Conservation (phyloP, 129 eudicot species). For the Lactuca sativa region DNA sequence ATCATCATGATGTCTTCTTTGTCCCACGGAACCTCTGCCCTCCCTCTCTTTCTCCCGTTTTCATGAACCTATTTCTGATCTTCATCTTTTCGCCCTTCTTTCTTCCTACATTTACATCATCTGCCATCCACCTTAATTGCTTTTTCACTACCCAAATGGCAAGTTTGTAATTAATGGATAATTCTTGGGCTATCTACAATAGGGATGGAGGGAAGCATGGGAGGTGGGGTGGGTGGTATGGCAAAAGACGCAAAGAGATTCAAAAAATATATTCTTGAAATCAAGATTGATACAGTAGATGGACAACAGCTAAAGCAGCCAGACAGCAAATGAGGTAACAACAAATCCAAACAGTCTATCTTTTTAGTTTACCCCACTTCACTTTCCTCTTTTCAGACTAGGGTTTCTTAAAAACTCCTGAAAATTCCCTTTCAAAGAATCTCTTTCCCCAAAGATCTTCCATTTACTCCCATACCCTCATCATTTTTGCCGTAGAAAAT, state of each 20-base stretch:
- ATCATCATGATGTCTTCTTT: conserved; percentile 65
- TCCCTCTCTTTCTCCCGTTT: conserved; percentile 28
- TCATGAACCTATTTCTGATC: not conserved
- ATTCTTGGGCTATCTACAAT: not conserved
- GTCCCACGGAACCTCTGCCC: conserved; percentile 32
- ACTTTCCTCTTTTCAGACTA: conserved; percentile 37
- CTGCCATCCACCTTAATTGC: conserved; percentile 1
- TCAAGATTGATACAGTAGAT: conserved; percentile 19
- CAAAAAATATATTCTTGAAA: conserved; percentile 9
- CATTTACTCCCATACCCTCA: conserved; percentile 21
- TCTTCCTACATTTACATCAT: conserved; percentile 4
- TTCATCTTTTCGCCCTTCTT: conserved; percentile 4
- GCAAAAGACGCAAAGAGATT: not conserved
- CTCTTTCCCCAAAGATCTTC: conserved; percentile 14
- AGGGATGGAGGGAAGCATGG: not conserved
- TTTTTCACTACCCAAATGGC: conserved; percentile 9
- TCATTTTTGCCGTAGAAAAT: conserved; percentile 12
- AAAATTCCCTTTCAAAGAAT: conserved; percentile 18
- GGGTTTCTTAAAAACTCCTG: conserved; percentile 27
- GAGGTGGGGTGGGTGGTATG: conserved; percentile 7
- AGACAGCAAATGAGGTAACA: conserved; percentile 32
- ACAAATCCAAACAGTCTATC: conserved; percentile 33
- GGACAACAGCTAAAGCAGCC: conserved; percentile 19
- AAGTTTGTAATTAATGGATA: not conserved
- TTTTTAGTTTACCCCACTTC: conserved; percentile 22